Conservation (phyloP, 2,329 filamentous ascomycete genomes). For the Atkinsonella hypoxylon region DNA sequence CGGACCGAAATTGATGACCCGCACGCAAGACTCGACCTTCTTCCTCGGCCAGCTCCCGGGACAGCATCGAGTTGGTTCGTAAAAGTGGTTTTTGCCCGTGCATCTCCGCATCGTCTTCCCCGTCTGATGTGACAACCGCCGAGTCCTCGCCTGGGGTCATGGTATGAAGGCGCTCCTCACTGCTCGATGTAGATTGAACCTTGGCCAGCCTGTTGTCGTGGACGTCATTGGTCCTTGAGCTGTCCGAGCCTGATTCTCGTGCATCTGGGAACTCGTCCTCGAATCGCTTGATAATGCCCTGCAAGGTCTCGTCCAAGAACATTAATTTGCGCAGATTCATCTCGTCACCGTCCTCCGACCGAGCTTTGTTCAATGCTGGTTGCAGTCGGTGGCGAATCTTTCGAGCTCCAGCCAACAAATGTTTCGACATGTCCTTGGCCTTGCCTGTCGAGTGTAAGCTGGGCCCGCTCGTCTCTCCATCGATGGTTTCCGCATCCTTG, state of each 20-base stretch:
- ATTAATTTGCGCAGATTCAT: conserved; percentile 69
- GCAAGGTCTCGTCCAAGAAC: conserved; percentile 79
- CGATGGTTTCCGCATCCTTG: conserved; percentile 34
- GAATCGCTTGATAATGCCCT: conserved; percentile 88
- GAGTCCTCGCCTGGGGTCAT: conserved; percentile 22
- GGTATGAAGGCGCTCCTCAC: conserved; percentile 13
- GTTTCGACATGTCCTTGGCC: conserved; percentile 88
- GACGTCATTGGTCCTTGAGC: not conserved
- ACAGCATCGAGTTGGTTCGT: conserved; percentile 41
- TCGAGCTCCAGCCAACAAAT: conserved; percentile 72
- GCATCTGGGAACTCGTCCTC: conserved; percentile 95
- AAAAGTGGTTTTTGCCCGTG: conserved; percentile 30
- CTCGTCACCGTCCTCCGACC: conserved; percentile 58
- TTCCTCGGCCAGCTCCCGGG: conserved; percentile 42
- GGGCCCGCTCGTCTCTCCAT: conserved; percentile 30
- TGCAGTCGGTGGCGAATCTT: conserved; percentile 79
- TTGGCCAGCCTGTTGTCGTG: not conserved
- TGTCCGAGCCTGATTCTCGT: conserved; percentile 27
- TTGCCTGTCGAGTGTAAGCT: conserved; percentile 38
- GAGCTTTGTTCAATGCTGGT: conserved; percentile 64
- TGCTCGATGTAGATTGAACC: conserved; percentile 2
- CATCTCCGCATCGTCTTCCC: conserved; percentile 36
- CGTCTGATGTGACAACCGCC: conserved; percentile 29
- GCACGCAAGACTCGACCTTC: conserved; percentile 44
- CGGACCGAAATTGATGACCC: conserved; percentile 43